Conservation (phyloP, 2,329 filamentous ascomycete genomes). For the Dendryphion nanum region DNA sequence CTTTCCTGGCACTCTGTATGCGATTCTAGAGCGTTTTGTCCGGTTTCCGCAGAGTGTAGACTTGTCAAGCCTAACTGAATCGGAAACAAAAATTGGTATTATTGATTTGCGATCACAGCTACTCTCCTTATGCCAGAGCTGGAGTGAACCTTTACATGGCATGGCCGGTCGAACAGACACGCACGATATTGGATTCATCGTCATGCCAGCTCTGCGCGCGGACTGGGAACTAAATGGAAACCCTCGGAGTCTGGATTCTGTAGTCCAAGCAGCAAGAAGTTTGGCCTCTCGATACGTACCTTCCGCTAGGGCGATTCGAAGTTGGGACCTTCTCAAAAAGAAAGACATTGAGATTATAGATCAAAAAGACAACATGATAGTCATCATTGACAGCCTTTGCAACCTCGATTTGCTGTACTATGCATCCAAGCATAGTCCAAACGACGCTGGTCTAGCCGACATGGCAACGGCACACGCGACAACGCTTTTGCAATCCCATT, state of each 20-base stretch:
- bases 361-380: conserved; percentile 6
- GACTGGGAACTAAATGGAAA: conserved; percentile 1
- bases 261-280: background rate
- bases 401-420: conserved; percentile 1
- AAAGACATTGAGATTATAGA: conserved; percentile 37
- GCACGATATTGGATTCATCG: conserved; percentile 1
- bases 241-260: background rate
- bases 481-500: conserved; percentile 1
- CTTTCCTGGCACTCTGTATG: conserved; percentile 1
- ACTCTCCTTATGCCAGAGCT: conserved; percentile 20
- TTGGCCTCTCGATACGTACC: background rate
- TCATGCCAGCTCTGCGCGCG: background rate
- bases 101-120: conserved; percentile 9
- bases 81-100: conserved; percentile 2
- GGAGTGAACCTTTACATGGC: background rate
- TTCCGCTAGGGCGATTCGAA: background rate
- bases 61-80: conserved; percentile 1
- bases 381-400: conserved; percentile 2
- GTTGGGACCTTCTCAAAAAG: conserved; percentile 39
- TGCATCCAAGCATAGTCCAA: background rate
- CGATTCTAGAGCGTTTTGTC: conserved; percentile 15
- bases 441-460: background rate
- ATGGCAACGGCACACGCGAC: conserved; percentile 1
- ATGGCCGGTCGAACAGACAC: background rate
- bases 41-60: conserved; percentile 19